Base-by-base conservation (phyloP, 2,329 filamentous ascomycete genomes). In the Fusarium acutatum region DNA sequence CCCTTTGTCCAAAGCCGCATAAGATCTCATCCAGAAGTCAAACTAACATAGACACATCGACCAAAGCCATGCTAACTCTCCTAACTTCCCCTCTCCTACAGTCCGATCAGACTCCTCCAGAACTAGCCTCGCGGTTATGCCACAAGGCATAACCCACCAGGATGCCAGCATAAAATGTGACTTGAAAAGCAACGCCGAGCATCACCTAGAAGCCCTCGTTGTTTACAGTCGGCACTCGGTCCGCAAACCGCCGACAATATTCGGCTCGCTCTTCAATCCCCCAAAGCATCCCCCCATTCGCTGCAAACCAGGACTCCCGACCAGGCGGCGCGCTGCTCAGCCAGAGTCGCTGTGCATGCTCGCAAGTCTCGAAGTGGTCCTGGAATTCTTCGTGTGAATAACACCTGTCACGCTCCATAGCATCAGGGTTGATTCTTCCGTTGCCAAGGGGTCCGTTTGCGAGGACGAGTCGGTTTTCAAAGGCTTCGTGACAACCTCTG, bases 191-290 rank as follows among this genome's bases (percentile, higher is more conserved):
- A 7, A 53, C n/a, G 4, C 34, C 34, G 3, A 12, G 7, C 34
- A 28, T 5, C 2, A 53, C 34, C 50, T 12, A 53, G 6, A 38
- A 53, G 5, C 2, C 10, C 10, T 37, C 24, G 2, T 53, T 12
- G 3, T 28, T 28, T 7, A 9, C 14, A 15, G 7, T 0, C 2
- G 50, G 34, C 10, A 53, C 3, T 6, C 12, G 24, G 5, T 6
- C 14, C 4, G 5, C 24, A 4, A 13, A 28, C 8, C 24, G 14
- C 5, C 7, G 10, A 2, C 32, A 28, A 8, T 53, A 53, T 1
- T 26, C 34, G 0, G 5, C 7, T 13, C 20, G 34, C 3, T 37
- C 34, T 1, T 3, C 12, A 0, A 22, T 9, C 0, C 24, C 24
- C 34, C 34, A 53, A 1, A 13, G 2, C 11, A 18, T 5, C 4